phyloP scores from a whole-genome alignment of 805 yeast species.

The Huiozyma naganishii region DNA sequence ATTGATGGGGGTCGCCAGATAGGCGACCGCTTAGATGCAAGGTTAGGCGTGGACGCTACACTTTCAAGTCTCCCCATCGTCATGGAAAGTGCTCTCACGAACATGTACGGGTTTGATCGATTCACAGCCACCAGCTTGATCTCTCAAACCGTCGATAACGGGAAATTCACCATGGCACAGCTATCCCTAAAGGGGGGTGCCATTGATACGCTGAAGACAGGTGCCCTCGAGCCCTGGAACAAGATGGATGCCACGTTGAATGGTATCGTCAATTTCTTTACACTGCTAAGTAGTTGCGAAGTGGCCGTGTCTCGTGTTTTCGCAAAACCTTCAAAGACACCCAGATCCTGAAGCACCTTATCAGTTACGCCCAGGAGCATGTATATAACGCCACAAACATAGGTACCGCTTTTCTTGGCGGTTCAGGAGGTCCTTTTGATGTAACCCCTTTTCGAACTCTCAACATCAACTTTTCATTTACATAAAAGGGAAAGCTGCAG shows the following conservation, averaged over 20 bases:
- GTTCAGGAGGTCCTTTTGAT: too few relatives aligned
- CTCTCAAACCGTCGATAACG: constrained; percentile 10
- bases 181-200: constrained; percentile 1
- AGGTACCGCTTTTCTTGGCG: too few relatives aligned
- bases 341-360: neutral
- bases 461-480: too few relatives aligned
- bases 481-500: too few relatives aligned
- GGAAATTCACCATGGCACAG: constrained; percentile 6
- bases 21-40: neutral
- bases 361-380: too few relatives aligned
- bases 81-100: constrained; percentile 14
- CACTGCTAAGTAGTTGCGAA: neutral
- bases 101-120: constrained; percentile 9
- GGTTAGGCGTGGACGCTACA: constrained; percentile 9
- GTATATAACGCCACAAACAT: too few relatives aligned
- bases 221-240: constrained; percentile 22
- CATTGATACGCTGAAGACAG: constrained; percentile 8
- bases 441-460: too few relatives aligned
- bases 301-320: neutral
- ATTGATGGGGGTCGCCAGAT: neutral
- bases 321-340: neutral
- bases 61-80: constrained; percentile 9
- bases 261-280: constrained; percentile 2
- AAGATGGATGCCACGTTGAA: constrained; percentile 12
- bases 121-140: constrained; percentile 7